A percentile compares a stretch with the other conserved stretches of the same genome.
phyloP scores from a whole-genome alignment of 2,329 filamentous ascomycete genomes.

The Diaporthe sp. region DNA sequence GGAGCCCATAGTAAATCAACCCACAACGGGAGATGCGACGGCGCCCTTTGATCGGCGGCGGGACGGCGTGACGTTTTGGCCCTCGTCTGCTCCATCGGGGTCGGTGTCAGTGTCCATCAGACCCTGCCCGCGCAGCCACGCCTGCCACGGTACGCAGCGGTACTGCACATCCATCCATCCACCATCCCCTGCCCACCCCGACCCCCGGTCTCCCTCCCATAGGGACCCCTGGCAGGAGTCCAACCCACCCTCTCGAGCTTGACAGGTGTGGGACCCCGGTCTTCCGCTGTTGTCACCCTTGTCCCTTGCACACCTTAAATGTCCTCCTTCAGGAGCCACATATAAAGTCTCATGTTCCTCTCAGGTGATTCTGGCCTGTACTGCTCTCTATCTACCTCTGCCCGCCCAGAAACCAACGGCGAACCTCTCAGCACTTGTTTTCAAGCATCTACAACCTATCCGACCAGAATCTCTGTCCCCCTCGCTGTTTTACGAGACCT shows the following conservation, averaged over 20 bases:
- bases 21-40: slow-evolving; percentile 25
- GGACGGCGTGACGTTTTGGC: slow-evolving; percentile 23
- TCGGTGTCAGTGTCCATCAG: slow-evolving; percentile 14
- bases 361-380: not conserved
- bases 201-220: not conserved
- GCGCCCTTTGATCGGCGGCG: slow-evolving; percentile 23
- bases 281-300: slow-evolving; percentile 23
- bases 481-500: not conserved
- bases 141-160: slow-evolving; percentile 13
- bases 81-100: not conserved
- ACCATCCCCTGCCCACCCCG: not conserved
- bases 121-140: slow-evolving; percentile 15
- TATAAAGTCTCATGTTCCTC: slow-evolving; percentile 33
- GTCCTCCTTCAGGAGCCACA: slow-evolving; percentile 14
- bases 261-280: slow-evolving; percentile 15
- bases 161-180: not conserved
- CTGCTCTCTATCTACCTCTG: slow-evolving; percentile 6
- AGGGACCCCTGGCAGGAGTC: slow-evolving; percentile 10
- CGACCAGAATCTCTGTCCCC: slow-evolving; percentile 1
- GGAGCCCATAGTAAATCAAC: slow-evolving; percentile 3
- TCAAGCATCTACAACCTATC: not conserved
- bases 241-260: slow-evolving; percentile 33
- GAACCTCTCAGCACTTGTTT: not conserved
- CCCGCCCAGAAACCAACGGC: not conserved
- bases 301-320: slow-evolving; percentile 35